Conservation (phyloP, 2,329 filamentous ascomycete species). For the Penicillium sp. region DNA sequence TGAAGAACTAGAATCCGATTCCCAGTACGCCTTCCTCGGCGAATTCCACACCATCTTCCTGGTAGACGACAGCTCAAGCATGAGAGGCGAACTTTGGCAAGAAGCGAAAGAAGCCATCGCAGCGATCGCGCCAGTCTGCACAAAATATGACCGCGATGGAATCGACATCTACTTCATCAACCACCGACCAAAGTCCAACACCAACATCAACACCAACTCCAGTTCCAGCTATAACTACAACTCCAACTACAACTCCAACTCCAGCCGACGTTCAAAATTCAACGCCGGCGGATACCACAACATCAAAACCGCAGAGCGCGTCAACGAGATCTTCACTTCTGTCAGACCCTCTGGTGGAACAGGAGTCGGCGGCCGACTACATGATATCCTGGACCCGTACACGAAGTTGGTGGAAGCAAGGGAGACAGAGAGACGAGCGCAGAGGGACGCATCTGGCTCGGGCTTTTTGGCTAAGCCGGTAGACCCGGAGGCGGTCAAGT, state of each 20-base stretch:
- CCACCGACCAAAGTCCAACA: conserved; percentile 32
- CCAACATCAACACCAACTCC: background rate
- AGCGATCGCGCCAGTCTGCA: conserved; percentile 73
- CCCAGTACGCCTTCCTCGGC: conserved; percentile 62
- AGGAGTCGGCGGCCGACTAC: conserved; percentile 63
- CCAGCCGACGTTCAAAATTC: conserved; percentile 34
- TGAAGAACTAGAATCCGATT: conserved; percentile 36
- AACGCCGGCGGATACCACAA: conserved; percentile 51
- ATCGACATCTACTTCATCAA: conserved; percentile 92
- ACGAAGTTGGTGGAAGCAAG: conserved; percentile 47
- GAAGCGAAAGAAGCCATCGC: conserved; percentile 63
- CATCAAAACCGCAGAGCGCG: conserved; percentile 49
- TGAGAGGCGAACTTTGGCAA: conserved; percentile 67
- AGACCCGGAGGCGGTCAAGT: conserved; percentile 3
- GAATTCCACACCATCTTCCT: conserved; percentile 82
- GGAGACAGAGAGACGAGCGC: conserved; percentile 33
- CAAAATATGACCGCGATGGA: conserved; percentile 67
- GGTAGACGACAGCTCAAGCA: conserved; percentile 85
- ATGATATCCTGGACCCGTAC: conserved; percentile 65
- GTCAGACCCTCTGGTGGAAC: conserved; percentile 61
- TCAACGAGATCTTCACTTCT: conserved; percentile 61
- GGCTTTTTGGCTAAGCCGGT: conserved; percentile 52
- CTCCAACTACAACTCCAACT: conserved; percentile 6
- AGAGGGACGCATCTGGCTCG: conserved; percentile 16
- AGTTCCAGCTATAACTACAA: background rate